Evolutionary conservation across 75 land plant genomes (phyloP), one percentile per base, ranked within the genome.

Genomic region (Gnetum montanum): DNA sequence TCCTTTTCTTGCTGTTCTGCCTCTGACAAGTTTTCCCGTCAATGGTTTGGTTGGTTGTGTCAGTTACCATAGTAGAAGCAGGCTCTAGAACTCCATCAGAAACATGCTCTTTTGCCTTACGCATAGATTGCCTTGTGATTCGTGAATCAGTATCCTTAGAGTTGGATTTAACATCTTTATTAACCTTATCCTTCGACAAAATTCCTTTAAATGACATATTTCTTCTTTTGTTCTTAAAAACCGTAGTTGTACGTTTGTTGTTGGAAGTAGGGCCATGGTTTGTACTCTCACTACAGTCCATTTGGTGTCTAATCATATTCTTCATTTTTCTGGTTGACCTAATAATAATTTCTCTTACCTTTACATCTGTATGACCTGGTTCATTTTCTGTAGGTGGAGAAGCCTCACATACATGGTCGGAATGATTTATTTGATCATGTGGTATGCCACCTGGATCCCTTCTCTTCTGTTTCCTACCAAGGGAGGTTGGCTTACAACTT

Each of bases 71-170:
- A n/a, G n/a, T n/a, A n/a, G n/a, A n/a, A n/a, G n/a, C n/a, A n/a
- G n/a, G n/a, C n/a, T n/a, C n/a, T n/a, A n/a, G n/a, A n/a, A n/a
- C n/a, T n/a, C n/a, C n/a, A n/a, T n/a, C n/a, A n/a, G n/a, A n/a
- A n/a, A n/a, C n/a, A n/a, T n/a, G n/a, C n/a, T n/a, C n/a, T n/a
- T n/a, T n/a, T n/a, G n/a, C n/a, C n/a, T 31, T 53, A 36, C 37
- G 25, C 37, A 34, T 22, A 31, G 55, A 34, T 34, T 53, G 55
- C 55, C 55, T 53, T 11, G 55, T 53, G 1, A 22, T 53, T 20
- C 36, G 37, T 18, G 34, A 0, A 3, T 12, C 26, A 31, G 35
- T 31, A 20, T 34, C 55, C 22, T 18, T 24, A 20, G 12, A 23
- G 13, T 53, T 53, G 13, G 31, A 24, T 5, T 11, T 13, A 3